Evolutionary conservation across 495 filamentous ascomycete species (phyloP).

Genomic region (Lasiosphaeris hirsuta): DNA sequence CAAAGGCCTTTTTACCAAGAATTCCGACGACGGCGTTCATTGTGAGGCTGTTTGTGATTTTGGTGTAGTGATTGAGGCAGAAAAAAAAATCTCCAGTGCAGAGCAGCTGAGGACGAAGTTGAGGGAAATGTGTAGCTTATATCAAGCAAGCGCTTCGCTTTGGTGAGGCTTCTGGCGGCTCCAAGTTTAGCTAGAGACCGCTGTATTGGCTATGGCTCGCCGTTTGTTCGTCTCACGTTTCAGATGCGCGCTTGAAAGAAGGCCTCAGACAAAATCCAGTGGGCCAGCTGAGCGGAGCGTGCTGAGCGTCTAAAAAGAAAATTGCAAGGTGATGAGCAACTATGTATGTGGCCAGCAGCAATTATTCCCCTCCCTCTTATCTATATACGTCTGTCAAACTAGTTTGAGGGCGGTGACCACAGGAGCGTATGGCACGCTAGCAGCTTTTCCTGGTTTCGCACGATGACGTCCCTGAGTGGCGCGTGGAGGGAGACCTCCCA

Average conservation of each 20-base stretch:
- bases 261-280: background rate
- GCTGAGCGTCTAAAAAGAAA: background rate
- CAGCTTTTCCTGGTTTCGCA: too few relatives aligned
- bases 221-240: conserved; percentile 28
- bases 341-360: too few relatives aligned
- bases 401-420: too few relatives aligned
- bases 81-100: background rate
- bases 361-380: too few relatives aligned
- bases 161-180: conserved; percentile 15
- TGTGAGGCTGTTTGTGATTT: conserved; percentile 2
- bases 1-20: conserved; percentile 63
- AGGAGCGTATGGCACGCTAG: too few relatives aligned
- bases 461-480: too few relatives aligned
- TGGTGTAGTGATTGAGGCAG: background rate
- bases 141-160: conserved; percentile 15
- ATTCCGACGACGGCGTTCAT: conserved; percentile 40
- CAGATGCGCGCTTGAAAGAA: conserved; percentile 15
- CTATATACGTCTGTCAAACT: too few relatives aligned
- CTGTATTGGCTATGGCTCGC: conserved; percentile 13
- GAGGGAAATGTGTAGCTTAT: background rate
- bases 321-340: background rate
- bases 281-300: background rate
- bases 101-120: background rate
- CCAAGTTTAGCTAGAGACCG: conserved; percentile 1
- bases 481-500: too few relatives aligned